Evolutionary conservation across 345 rosid genomes (phyloP), one percentile per base, ranked within the genome.

Genomic region (Euphorbia lathyris): DNA sequence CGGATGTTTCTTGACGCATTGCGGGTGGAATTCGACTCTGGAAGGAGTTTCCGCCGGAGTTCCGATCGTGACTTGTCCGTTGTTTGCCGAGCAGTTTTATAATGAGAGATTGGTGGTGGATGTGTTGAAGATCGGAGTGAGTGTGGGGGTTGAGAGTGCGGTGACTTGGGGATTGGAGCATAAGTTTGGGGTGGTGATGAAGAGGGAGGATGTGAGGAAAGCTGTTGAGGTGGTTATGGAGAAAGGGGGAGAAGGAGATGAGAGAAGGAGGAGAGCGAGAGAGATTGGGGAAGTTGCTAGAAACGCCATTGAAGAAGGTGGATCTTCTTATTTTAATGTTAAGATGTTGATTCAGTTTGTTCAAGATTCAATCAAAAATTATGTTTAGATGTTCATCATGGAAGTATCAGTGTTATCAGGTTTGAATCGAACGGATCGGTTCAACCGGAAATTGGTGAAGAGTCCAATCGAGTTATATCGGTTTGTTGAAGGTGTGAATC

Each of bases 21-120:
- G 92, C 22, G 91, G 91, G 16, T 86, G 91, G 91, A 87, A 85
- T 52, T 87, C 91, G 9, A 80, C 81, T 0, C 22, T 85, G 7
- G 91, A 87, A 68, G 87, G 85, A 0, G 67, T 84, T 0, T 71
- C 73, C 8, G 76, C 80, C 0, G 89, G 87, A 20, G 58, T 77
- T 40, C 82, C 84, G 9, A 2, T 82, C 34, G 27, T 73, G 1
- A 74, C 92, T 3, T 86, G 83, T 77, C 87, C 86, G 0, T 26
- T 80, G 0, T 72, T 73, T 9, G 81, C 47, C 1, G 83, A 84
- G 47, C 89, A 81, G 19, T 82, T 76, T 57, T 68, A 25, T 65
- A 82, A 81, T 47, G 73, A 80, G n/a, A 72, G 81, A 43, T 17
- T 86, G 48, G 65, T 78, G 0, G 87, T 81, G 30, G 79, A 88